Base-by-base conservation (phyloP, 306 rosid genomes). In the Glycine soja region DNA sequence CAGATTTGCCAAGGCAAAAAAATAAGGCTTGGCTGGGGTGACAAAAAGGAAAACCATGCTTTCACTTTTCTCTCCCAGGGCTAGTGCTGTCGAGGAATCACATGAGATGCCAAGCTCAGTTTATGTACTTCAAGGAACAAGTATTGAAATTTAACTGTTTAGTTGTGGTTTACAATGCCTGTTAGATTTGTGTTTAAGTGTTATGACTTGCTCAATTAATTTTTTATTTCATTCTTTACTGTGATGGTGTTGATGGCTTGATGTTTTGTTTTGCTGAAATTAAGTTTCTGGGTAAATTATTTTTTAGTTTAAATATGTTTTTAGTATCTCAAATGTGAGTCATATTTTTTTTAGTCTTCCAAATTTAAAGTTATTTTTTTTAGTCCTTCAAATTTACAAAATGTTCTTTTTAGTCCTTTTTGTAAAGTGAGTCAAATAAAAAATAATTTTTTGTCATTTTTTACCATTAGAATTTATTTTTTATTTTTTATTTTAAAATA, bases 1-100 rank as follows among this genome's bases (percentile, higher is more conserved):
- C 48, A 89, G 99, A 92, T 95, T 95, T 81, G 73, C 92, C 73
- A 95, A 93, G 93, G 99, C 99, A 15, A 95, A 93, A 84, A 95
- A 93, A 81, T 93, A 96, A 93, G 67, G 77, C 85, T 45, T 70
- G 77, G 48, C 62, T 8, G 15, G 16, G 14, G 65, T 58, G 71
- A 70, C 53, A 24, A 48, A n/a, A 56, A 4, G 50, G 50, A 51
- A 56, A 50, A 42, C 43, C 3, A 48, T 7, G 32, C 34, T 34
- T 47, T 46, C 66, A 40, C 9, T 36, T 51, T 30, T 83, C 78
- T 72, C 45, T 42, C n/a, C 40, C 16, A 70, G 57, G 69, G 24
- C 7, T 19, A 53, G 50, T 65, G 66, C 77, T 32, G 67, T 50
- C 3, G 38, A 67, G 47, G 69, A 58, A 8, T 40, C 56, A 50